phyloP scores from a whole-genome alignment of 2,329 filamentous ascomycete species.

The Phialemoniopsis sp. region DNA sequence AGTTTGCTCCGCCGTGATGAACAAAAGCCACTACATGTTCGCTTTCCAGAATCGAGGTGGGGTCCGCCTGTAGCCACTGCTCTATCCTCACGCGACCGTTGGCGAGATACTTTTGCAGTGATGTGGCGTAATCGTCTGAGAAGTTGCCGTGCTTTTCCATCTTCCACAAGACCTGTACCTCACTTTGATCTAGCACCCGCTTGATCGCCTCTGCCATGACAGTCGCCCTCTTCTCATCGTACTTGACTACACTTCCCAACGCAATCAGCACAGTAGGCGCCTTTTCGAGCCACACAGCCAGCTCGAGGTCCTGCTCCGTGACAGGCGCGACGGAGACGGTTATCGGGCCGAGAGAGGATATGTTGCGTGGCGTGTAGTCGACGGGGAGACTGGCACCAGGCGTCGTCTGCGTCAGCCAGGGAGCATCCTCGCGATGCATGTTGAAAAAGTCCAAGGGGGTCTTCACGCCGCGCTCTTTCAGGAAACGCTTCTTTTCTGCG shows the following conservation, averaged over 20 bases:
- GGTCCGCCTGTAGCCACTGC: conserved; percentile 24
- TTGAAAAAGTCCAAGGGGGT: conserved; percentile 13
- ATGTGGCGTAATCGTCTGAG: conserved; percentile 6
- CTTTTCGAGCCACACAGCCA: conserved; percentile 14
- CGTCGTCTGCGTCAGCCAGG: conserved; percentile 18
- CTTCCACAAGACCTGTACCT: conserved; percentile 27
- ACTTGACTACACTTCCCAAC: conserved; percentile 15
- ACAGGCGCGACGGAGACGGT: conserved; percentile 10
- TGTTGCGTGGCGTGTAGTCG: conserved; percentile 11
- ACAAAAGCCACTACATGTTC: conserved; percentile 27
- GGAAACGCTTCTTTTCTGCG: conserved; percentile 2
- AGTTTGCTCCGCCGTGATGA: conserved; percentile 34
- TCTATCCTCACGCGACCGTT: conserved; percentile 16
- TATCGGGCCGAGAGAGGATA: conserved; percentile 16
- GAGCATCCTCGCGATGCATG: conserved; percentile 12
- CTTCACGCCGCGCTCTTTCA: conserved; percentile 13
- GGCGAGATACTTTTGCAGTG: conserved; percentile 10
- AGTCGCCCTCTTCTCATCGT: conserved; percentile 13
- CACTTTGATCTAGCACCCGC: too few relatives aligned
- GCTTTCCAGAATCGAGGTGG: conserved; percentile 24
- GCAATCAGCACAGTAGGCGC: conserved; percentile 18
- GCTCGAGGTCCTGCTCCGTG: conserved; percentile 16
- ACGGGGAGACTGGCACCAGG: conserved; percentile 16
- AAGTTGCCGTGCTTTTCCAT: conserved; percentile 12
- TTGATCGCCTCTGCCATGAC: conserved; percentile 19